Evolutionary conservation across 2,329 filamentous ascomycete species (phyloP).

Genomic region (Botryosphaeria dothidea): DNA sequence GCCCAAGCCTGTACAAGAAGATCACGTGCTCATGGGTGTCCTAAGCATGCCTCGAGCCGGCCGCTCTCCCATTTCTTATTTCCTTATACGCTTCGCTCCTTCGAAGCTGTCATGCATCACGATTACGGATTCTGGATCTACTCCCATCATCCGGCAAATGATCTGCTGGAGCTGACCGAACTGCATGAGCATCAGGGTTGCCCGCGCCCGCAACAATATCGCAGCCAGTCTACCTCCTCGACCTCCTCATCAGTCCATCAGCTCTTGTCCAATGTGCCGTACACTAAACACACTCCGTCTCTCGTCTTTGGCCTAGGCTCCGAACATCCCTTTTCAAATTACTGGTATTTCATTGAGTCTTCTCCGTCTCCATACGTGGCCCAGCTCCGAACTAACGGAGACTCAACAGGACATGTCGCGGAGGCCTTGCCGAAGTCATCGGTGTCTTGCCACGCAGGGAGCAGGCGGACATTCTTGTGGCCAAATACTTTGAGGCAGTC

Average conservation of each 20-base stretch:
- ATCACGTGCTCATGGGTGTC: slow-evolving; percentile 17
- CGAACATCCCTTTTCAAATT: slow-evolving; percentile 79
- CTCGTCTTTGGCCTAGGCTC: slow-evolving; percentile 81
- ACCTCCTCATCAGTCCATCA: slow-evolving; percentile 46
- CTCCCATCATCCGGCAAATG: slow-evolving; percentile 17
- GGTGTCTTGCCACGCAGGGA: slow-evolving; percentile 73
- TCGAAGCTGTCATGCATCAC: slow-evolving; percentile 13
- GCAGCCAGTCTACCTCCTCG: slow-evolving; percentile 33
- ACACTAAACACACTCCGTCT: slow-evolving; percentile 68
- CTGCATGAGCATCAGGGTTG: slow-evolving; percentile 18
- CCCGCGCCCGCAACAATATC: slow-evolving; percentile 18
- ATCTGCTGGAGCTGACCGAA: slow-evolving; percentile 19
- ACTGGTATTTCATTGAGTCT: slow-evolving; percentile 61
- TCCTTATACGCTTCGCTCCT: slow-evolving; percentile 19
- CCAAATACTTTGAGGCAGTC: slow-evolving; percentile 60
- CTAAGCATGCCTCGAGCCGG: slow-evolving; percentile 17
- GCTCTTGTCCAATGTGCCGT: slow-evolving; percentile 71
- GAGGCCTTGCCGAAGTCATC: slow-evolving; percentile 73
- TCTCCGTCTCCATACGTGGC: neutral
- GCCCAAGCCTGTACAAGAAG: neutral
- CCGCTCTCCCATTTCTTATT: slow-evolving; percentile 17
- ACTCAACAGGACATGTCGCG: slow-evolving; percentile 61
- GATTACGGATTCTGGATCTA: slow-evolving; percentile 15
- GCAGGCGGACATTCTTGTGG: slow-evolving; percentile 69
- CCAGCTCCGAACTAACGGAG: neutral